Evolutionary conservation across 768 basidiomycete species (phyloP).

Genomic region (Trametes meyenii): DNA sequence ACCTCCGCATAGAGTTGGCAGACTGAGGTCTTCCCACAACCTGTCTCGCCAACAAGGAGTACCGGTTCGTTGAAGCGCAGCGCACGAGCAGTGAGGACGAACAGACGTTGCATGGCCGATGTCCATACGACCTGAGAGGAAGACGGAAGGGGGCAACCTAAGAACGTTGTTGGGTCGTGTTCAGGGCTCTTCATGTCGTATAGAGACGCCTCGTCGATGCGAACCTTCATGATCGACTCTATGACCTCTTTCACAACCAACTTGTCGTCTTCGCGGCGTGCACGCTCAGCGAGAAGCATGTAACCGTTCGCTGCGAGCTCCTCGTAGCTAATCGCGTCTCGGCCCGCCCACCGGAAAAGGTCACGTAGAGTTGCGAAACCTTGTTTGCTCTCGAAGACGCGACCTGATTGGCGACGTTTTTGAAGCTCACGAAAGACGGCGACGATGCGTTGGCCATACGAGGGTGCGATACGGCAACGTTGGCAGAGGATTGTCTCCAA

Average conservation of each 20-base stretch:
- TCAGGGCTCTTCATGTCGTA: slow-evolving; percentile 58
- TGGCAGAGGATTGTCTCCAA: slow-evolving; percentile 93
- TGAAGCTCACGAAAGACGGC: slow-evolving; percentile 91
- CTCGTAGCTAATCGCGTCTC: slow-evolving; percentile 88
- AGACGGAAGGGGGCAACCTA: slow-evolving; percentile 58
- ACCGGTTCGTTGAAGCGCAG: slow-evolving; percentile 92
- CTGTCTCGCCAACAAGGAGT: slow-evolving; percentile 94
- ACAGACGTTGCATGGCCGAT: slow-evolving; percentile 86
- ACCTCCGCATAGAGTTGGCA: slow-evolving; percentile 87
- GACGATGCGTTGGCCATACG: slow-evolving; percentile 90
- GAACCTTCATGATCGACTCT: slow-evolving; percentile 86
- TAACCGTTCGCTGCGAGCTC: slow-evolving; percentile 95
- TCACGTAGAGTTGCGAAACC: slow-evolving; percentile 97
- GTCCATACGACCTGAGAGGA: slow-evolving; percentile 82
- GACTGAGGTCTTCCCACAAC: slow-evolving; percentile 96
- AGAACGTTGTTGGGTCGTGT: slow-evolving; percentile 46
- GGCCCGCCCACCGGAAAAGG: slow-evolving; percentile 94
- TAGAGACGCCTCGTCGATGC: slow-evolving; percentile 69
- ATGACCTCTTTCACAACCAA: slow-evolving; percentile 89
- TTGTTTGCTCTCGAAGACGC: slow-evolving; percentile 97
- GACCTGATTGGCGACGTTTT: slow-evolving; percentile 83
- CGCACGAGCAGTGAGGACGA: slow-evolving; percentile 82
- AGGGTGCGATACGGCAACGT: slow-evolving; percentile 90
- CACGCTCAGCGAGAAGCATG: slow-evolving; percentile 94
- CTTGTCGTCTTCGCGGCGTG: slow-evolving; percentile 85